Evolutionary conservation across 345 rosid genomes (phyloP), one percentile per base, ranked within the genome.

Genomic region (Adansonia digitata): DNA sequence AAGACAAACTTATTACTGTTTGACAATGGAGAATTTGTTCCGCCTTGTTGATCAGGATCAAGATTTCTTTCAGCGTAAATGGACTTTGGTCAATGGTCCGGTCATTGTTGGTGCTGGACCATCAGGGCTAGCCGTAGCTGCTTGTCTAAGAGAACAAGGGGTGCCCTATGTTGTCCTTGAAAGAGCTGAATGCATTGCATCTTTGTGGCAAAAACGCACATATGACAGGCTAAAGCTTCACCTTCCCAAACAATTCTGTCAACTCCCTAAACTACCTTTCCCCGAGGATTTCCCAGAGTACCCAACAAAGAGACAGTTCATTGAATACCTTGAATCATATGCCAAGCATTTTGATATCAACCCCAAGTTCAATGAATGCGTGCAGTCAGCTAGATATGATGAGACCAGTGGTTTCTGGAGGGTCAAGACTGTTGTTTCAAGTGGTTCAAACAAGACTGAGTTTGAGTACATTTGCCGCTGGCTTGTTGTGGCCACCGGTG

Each of bases 401-500:
- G 90, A 91, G 85, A 91, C 89, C 26, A 86, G 93, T 10, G 91
- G 98, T 1, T 49, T 84, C 49, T 95, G 99, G 99, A 76, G 88
- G 78, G 98, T 93, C 59, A 88, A 75, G 82, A 87, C 97, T 20
- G 83, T 76, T 17, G 83, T 93, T 24, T 22, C 81, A 2, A 34
- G 31, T 6, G 85, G 85, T 71, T 79, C 84, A 52, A 69, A 61
- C 74, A 79, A 67, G 64, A 45, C 82, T 0, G 99, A 95, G 84
- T 81, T 87, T 2, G 97, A 88, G 87, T 95, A 93, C 85, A 77
- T 91, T 59, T 93, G 98, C 88, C 79, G 87, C 62, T 95, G 97
- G 96, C 92, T 95, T 1, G 96, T 95, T 72, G 98, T 93, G 77
- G 99, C 98, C 12, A 95, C 99, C 0, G 98, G 99, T 0, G 98